Conservation (phyloP, 768 basidiomycete genomes). For the Rhodotorula diobovata region DNA sequence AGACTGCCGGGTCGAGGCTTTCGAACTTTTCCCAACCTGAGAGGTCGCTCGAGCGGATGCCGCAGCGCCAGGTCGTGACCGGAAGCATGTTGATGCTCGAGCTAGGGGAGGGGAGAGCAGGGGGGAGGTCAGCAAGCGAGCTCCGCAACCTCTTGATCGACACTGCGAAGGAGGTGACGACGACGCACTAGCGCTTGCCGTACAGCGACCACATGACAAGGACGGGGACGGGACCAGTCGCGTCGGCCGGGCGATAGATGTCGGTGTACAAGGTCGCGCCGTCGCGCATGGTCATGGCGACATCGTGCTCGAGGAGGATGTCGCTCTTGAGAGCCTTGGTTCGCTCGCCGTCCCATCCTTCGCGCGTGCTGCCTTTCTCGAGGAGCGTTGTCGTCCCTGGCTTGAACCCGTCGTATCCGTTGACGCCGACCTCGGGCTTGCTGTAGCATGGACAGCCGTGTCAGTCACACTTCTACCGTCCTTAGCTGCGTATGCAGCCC, state of each 20-base stretch:
- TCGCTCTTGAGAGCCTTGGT: slow-evolving; percentile 15
- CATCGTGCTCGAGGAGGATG: slow-evolving; percentile 29
- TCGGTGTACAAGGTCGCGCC: slow-evolving; percentile 22
- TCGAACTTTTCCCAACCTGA: slow-evolving; percentile 36
- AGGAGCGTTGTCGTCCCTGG: not conserved
- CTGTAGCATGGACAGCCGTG: not conserved
- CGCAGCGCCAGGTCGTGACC: slow-evolving; percentile 21
- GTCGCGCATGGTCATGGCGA: slow-evolving; percentile 23
- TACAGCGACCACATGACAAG: slow-evolving; percentile 22
- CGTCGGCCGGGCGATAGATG: slow-evolving; percentile 27
- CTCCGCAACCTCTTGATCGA: too few relatives aligned
- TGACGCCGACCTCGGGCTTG: slow-evolving; percentile 4
- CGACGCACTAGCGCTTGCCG: slow-evolving; percentile 26
- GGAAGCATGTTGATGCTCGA: slow-evolving; percentile 17
- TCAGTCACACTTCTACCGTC: too few relatives aligned
- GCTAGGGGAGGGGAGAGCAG: not conserved
- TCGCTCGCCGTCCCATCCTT: slow-evolving; percentile 12
- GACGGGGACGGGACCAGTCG: not conserved
- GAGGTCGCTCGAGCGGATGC: slow-evolving; percentile 11
- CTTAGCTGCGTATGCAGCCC: too few relatives aligned
- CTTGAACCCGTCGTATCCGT: not conserved
- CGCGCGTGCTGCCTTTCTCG: not conserved
- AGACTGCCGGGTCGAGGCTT: slow-evolving; percentile 26
- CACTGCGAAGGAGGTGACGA: too few relatives aligned
- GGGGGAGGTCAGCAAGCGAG: too few relatives aligned